Conservation (phyloP, 768 basidiomycete species). For the Xerocomellus amylosporus region DNA sequence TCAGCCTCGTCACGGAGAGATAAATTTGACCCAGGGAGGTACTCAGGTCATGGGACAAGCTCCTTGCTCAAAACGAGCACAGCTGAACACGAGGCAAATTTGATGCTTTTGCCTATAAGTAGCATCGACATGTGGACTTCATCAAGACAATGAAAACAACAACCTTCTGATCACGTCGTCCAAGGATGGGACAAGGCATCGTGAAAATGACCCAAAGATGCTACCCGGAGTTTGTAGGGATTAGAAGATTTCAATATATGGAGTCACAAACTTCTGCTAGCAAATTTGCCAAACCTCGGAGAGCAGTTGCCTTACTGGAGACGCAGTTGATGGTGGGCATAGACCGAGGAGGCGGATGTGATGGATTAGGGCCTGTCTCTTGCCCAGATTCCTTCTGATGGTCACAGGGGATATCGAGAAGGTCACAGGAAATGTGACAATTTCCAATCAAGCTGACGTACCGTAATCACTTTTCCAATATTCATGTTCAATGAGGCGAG, state of each 20-base stretch:
- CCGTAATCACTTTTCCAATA: not conserved
- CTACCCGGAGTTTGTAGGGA: constrained; percentile 22
- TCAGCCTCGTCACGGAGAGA: not conserved
- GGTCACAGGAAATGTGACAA: not conserved
- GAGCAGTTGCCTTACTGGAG: constrained; percentile 16
- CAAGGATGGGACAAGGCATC: constrained; percentile 10
- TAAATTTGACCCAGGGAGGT: constrained; percentile 4
- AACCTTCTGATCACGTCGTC: constrained; percentile 7
- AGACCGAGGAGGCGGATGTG: constrained; percentile 26
- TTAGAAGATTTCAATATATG: constrained; percentile 8
- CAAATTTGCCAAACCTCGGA: constrained; percentile 7
- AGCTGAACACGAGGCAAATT: constrained; percentile 18
- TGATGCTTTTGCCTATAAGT: not conserved
- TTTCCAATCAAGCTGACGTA: constrained; percentile 10
- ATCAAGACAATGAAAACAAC: constrained; percentile 13
- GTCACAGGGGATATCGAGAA: constrained; percentile 11
- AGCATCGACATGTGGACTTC: constrained; percentile 12
- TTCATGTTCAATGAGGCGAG: constrained; percentile 6
- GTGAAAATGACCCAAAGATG: constrained; percentile 3
- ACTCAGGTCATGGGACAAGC: constrained; percentile 1
- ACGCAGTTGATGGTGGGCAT: constrained; percentile 12
- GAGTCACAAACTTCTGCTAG: not conserved
- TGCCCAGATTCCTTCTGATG: constrained; percentile 7
- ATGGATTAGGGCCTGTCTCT: constrained; percentile 8
- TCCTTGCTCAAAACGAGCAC: constrained; percentile 4